A percentile compares a stretch with the other conserved stretches of the same genome.
phyloP scores from a whole-genome alignment of 495 filamentous ascomycete species.

The Astrothelium subdiscretum region DNA sequence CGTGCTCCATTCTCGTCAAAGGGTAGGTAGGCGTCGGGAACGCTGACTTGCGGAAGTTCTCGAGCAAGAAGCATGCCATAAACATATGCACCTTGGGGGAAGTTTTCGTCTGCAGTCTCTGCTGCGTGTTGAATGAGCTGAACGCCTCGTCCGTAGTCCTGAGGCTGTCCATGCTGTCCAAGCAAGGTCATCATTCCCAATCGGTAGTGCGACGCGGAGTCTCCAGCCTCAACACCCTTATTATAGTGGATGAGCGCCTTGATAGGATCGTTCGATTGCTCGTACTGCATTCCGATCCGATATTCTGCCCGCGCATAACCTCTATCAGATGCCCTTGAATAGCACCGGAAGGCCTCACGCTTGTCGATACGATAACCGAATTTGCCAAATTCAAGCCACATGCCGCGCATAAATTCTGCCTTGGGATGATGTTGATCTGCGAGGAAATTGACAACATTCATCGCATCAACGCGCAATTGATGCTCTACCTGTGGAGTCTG shows the following conservation, averaged over 20 bases:
- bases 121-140: conserved; percentile 74
- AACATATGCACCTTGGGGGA: conserved; percentile 92
- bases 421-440: conserved; percentile 87
- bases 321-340: conserved; percentile 71
- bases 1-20: conserved; percentile 64
- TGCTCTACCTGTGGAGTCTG: conserved; percentile 79
- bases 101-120: conserved; percentile 87
- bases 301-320: conserved; percentile 95
- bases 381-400: conserved; percentile 98
- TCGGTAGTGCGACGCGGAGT: conserved; percentile 92
- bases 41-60: conserved; percentile 74
- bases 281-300: conserved; percentile 95
- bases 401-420: conserved; percentile 86
- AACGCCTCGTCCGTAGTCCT: conserved; percentile 67
- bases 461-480: conserved; percentile 72
- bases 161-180: conserved; percentile 78
- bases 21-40: conserved; percentile 64
- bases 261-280: conserved; percentile 77
- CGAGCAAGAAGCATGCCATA: conserved; percentile 90
- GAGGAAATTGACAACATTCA: conserved; percentile 82
- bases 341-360: conserved; percentile 82
- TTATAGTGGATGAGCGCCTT: conserved; percentile 88
- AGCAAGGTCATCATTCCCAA: conserved; percentile 96
- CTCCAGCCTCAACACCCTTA: conserved; percentile 58
- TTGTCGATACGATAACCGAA: conserved; percentile 82